Percentiles rank a stretch among this genome's conserved stretches.
Conservation (phyloP, 2,329 filamentous ascomycete species). For the Colletotrichum sp. region DNA sequence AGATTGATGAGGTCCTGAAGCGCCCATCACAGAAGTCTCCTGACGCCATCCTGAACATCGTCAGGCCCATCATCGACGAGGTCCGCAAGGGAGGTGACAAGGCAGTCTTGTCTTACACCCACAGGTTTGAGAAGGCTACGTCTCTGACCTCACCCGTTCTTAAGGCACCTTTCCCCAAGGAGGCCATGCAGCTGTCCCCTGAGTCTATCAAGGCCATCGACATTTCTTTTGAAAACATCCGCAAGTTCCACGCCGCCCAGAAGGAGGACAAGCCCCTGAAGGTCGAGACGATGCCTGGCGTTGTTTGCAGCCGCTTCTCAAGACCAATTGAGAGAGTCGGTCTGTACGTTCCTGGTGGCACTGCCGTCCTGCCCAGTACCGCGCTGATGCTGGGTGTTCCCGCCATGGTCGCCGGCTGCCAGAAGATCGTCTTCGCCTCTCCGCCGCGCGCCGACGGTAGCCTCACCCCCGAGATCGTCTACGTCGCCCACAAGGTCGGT, state of each 20-base stretch:
- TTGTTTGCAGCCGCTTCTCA: conserved; percentile 91
- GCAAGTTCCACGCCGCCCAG: conserved; percentile 91
- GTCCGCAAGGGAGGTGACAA: conserved; percentile 85
- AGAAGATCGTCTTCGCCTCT: conserved; percentile 91
- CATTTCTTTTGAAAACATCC: conserved; percentile 90
- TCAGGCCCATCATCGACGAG: conserved; percentile 89
- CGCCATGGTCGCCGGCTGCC: conserved; percentile 95
- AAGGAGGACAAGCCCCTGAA: conserved; percentile 80
- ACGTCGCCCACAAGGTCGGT: conserved; percentile 94
- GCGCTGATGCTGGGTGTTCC: conserved; percentile 98
- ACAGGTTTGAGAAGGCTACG: conserved; percentile 97
- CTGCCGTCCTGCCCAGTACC: conserved; percentile 94
- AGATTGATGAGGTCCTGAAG: conserved; percentile 78
- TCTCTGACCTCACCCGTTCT: conserved; percentile 89
- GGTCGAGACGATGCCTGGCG: conserved; percentile 98
- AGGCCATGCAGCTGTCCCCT: conserved; percentile 77
- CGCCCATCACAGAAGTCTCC: conserved; percentile 93
- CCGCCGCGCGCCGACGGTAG: conserved; percentile 89
- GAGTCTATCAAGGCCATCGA: conserved; percentile 95
- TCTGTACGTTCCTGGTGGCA: conserved; percentile 93
- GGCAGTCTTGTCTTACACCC: conserved; percentile 89
- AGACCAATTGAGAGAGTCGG: conserved; percentile 96
- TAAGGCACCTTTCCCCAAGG: conserved; percentile 83
- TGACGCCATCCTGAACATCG: conserved; percentile 91
- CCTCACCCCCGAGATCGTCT: conserved; percentile 95